Evolutionary conservation across 2,329 filamentous ascomycete species (phyloP).

Genomic region (Penicillium hesseltinei): DNA sequence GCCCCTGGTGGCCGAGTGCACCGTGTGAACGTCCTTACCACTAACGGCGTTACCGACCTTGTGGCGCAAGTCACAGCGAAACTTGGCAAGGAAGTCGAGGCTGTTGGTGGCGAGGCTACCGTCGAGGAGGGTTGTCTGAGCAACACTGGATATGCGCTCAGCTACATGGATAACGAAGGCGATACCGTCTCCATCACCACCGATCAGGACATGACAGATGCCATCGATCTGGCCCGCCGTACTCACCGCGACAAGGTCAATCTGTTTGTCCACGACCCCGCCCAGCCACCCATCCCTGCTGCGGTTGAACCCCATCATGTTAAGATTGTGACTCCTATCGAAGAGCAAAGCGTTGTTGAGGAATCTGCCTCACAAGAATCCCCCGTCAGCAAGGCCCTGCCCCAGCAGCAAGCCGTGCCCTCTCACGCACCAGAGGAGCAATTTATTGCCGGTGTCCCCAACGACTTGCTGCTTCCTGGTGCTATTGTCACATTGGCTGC

Average conservation of each 20-base stretch:
- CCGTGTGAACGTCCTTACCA: slow-evolving; percentile 78
- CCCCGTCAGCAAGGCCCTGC: slow-evolving; percentile 41
- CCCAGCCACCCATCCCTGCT: slow-evolving; percentile 74
- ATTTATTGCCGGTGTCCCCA: slow-evolving; percentile 85
- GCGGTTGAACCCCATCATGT: slow-evolving; percentile 60
- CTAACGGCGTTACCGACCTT: slow-evolving; percentile 76
- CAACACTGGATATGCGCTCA: slow-evolving; percentile 80
- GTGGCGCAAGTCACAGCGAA: slow-evolving; percentile 76
- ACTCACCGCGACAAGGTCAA: slow-evolving; percentile 88
- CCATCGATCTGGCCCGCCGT: slow-evolving; percentile 77
- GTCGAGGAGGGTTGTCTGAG: slow-evolving; percentile 78
- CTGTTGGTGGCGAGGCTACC: slow-evolving; percentile 74
- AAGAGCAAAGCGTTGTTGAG: slow-evolving; percentile 44
- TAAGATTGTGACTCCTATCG: slow-evolving; percentile 52
- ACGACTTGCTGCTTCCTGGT: slow-evolving; percentile 87
- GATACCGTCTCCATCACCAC: slow-evolving; percentile 97
- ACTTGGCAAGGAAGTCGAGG: slow-evolving; percentile 77
- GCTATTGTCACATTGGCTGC: slow-evolving; percentile 94
- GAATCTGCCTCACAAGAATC: slow-evolving; percentile 53
- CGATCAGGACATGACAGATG: slow-evolving; percentile 87
- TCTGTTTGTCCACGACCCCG: slow-evolving; percentile 90
- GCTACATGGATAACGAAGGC: slow-evolving; percentile 94
- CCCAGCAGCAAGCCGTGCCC: slow-evolving; percentile 42
- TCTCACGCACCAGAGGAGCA: slow-evolving; percentile 64
- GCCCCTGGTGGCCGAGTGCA: slow-evolving; percentile 93